Evolutionary conservation across 2,329 filamentous ascomycete species (phyloP).

Genomic region (Fusarium sp.): DNA sequence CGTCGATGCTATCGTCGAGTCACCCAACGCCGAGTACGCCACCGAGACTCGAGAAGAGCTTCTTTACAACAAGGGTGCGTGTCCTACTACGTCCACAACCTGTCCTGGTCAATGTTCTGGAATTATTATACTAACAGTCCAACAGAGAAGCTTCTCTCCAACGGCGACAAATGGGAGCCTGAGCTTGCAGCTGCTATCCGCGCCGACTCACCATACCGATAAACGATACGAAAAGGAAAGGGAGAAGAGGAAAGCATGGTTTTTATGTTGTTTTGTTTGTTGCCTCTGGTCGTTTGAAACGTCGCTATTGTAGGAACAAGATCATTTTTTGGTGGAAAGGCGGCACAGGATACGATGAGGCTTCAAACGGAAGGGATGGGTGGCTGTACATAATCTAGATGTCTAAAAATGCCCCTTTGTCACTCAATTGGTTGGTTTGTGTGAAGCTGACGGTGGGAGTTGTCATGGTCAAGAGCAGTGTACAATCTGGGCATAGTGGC

Average conservation of each 20-base stretch:
- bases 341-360: conserved; percentile 4
- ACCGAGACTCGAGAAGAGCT: conserved; percentile 85
- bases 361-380: conserved; percentile 24
- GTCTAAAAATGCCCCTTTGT: conserved; percentile 40
- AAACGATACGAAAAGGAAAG: conserved; percentile 45
- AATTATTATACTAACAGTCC: conserved; percentile 28
- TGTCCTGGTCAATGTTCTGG: neutral
- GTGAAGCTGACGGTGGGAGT: neutral
- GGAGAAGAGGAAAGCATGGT: conserved; percentile 17
- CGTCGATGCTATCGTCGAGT: conserved; percentile 85
- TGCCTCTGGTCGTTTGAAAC: conserved; percentile 21
- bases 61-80: conserved; percentile 87
- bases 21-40: conserved; percentile 69
- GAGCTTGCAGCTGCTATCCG: conserved; percentile 91
- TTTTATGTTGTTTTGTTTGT: conserved; percentile 22
- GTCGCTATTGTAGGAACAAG: conserved; percentile 31
- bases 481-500: neutral
- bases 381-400: conserved; percentile 44
- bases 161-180: conserved; percentile 97
- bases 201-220: conserved; percentile 92
- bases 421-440: conserved; percentile 26
- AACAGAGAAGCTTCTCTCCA: conserved; percentile 81
- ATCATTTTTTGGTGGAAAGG: conserved; percentile 15
- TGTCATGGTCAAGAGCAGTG: neutral
- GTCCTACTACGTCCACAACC: neutral